These are phyloP conservation scores for Prunella vulgaris DNA, from an alignment of 257 asterid species.

Conservation along the genomic window DNA sequence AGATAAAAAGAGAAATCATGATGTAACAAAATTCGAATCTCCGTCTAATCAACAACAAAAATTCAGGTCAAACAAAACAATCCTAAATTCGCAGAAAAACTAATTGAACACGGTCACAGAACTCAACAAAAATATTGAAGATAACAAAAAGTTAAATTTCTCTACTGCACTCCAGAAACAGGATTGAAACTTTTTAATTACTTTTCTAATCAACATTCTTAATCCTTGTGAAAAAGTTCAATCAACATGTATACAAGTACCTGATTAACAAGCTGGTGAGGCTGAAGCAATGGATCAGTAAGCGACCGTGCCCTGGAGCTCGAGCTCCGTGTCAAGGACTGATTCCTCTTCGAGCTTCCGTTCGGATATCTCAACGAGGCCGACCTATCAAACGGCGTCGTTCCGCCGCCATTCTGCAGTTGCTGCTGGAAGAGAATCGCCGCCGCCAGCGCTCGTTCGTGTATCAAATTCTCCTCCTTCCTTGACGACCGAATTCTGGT, in stretches of 20 bases:
- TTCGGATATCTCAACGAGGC: slow-evolving; percentile 70
- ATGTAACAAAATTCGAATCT: slow-evolving; percentile 8
- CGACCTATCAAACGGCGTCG: slow-evolving; percentile 73
- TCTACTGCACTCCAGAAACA: not conserved
- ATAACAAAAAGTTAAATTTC: not conserved
- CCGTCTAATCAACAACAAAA: slow-evolving; percentile 12
- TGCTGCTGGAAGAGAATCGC: slow-evolving; percentile 92
- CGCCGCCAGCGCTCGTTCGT: slow-evolving; percentile 86
- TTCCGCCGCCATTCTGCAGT: slow-evolving; percentile 53
- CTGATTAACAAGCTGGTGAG: slow-evolving; percentile 92
- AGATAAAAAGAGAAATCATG: slow-evolving; percentile 7
- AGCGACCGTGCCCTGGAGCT: slow-evolving; percentile 89
- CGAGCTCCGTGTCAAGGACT: slow-evolving; percentile 67
- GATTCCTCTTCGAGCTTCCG: slow-evolving; percentile 54
- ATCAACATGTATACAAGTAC: slow-evolving; percentile 20
- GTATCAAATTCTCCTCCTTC: slow-evolving; percentile 63
- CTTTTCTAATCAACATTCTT: not conserved
- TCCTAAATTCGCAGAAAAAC: not conserved
- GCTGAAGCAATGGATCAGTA: slow-evolving; percentile 90
- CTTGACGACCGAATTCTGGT: slow-evolving; percentile 56
- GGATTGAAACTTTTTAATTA: not conserved
- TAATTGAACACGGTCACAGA: not conserved
- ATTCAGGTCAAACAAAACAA: not conserved
- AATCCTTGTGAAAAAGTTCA: not conserved
- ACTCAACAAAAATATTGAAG: not conserved